phyloP scores from a whole-genome alignment of 805 yeast species.

The Kuraishia floccosa region DNA sequence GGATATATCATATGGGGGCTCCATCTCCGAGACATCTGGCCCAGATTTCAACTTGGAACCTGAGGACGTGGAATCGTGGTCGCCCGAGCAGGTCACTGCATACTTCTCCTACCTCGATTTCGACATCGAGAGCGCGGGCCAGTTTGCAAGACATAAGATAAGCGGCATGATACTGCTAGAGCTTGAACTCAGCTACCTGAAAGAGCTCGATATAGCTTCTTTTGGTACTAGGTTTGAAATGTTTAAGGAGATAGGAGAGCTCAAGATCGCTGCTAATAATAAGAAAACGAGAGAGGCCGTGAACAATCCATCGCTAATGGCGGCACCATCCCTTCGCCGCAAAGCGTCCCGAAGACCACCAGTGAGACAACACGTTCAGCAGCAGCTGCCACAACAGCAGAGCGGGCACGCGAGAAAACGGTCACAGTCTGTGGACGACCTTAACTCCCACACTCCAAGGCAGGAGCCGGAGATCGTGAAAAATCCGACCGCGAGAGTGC shows the following conservation, averaged over 20 bases:
- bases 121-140: constrained; percentile 61
- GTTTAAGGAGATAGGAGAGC: constrained; percentile 74
- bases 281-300: constrained; percentile 5
- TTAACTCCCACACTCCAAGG: too few relatives aligned
- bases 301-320: constrained; percentile 21
- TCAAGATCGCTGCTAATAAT: constrained; percentile 23
- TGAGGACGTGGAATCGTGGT: constrained; percentile 51
- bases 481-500: too few relatives aligned
- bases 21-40: neutral
- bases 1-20: constrained; percentile 1
- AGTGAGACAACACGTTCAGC: constrained; percentile 1
- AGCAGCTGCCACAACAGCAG: too few relatives aligned
- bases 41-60: constrained; percentile 23
- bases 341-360: too few relatives aligned
- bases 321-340: constrained; percentile 22
- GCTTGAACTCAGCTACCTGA: constrained; percentile 74
- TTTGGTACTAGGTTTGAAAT: constrained; percentile 95
- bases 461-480: too few relatives aligned
- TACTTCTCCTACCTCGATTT: constrained; percentile 68
- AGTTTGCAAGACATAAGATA: constrained; percentile 80
- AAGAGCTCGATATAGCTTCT: constrained; percentile 83
- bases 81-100: constrained; percentile 74
- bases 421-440: constrained; percentile 40
- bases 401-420: constrained; percentile 34
- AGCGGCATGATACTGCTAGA: constrained; percentile 80